Base-by-base conservation (phyloP, 176 grass and related monocot species). In the Carex pumila region DNA sequence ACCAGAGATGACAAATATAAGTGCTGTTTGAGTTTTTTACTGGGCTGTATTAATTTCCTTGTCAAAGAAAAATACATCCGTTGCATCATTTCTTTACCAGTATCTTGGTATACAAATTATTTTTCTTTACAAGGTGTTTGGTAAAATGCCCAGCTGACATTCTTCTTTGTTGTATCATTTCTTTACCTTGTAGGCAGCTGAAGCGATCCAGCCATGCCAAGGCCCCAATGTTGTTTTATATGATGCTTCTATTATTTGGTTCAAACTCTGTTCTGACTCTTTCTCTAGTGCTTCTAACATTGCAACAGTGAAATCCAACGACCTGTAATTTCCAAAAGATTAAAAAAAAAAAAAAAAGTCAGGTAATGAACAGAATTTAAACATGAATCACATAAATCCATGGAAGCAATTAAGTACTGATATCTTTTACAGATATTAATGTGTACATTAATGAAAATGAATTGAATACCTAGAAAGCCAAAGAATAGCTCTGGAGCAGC, bases 121-220 rank as follows among this genome's bases (percentile, higher is more conserved):
- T 14, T 68, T 84, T 68, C 65, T 36, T 36, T 1, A 68, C 31
- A 68, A 37, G 12, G 4, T 15, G 5, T 29, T n/a, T 0, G 11
- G 12, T 73, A 19, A 73, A 69, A 49, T 52, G 3, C 13, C 70
- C 3, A 15, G 12, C 2, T 1, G 43, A 73, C 15, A n/a, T 73
- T 7, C 4, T 0, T 69, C 3, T 79, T 29, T 47, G 71, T 0
- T 31, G 13, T n/a, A 13, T 39, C 8, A 10, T 19, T 41, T 15
- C 6, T 61, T 43, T 65, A 98, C 96, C 91, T 95, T 98, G 32
- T 85, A 98, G 43, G 96, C 93, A 25, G 96, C 96, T 18, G 93
- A 93, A 53, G 96, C 87, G 47, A 98, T 95, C 96, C 96, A 95
- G 19, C 96, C 96, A 83, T 95, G 96, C 88, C 93, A 98, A 63